phyloP scores from a whole-genome alignment of 305 asterid species.

The Solanum aculeatissimum region DNA sequence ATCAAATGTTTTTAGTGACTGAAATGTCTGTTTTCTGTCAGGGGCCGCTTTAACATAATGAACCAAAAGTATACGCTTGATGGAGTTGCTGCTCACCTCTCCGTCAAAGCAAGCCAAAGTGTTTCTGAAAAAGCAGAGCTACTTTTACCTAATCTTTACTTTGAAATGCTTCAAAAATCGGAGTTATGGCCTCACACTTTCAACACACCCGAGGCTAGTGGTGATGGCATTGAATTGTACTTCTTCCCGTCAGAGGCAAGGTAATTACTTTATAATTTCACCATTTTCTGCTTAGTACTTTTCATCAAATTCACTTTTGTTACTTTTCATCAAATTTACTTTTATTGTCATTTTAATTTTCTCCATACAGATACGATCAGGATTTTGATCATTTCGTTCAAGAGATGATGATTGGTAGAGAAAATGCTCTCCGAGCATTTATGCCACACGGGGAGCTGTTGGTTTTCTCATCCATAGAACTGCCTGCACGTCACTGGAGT shows the following conservation, averaged over 20 bases:
- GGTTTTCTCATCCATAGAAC: conserved; percentile 34
- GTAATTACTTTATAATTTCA: too few species aligned
- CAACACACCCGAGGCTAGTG: too few species aligned
- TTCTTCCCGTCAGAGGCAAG: too few species aligned
- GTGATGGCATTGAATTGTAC: too few species aligned
- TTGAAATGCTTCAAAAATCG: conserved; percentile 22
- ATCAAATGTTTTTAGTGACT: too few species aligned
- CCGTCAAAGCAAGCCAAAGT: conserved; percentile 17
- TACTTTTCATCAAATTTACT: background rate
- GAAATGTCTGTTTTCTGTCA: background rate
- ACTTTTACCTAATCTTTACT: conserved; percentile 10
- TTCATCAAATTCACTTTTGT: background rate
- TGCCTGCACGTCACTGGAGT: conserved; percentile 44
- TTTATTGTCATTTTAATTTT: background rate
- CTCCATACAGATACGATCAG: conserved; percentile 4
- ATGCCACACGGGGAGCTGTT: conserved; percentile 33
- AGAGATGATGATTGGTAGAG: conserved; percentile 23
- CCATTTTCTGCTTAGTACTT: too few species aligned
- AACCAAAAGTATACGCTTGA: background rate
- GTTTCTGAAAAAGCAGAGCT: conserved; percentile 8
- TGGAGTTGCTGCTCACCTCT: conserved; percentile 25
- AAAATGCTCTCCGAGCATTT: conserved; percentile 26
- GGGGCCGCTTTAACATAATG: conserved; percentile 19
- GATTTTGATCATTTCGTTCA: background rate
- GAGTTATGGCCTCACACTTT: conserved; percentile 21